A percentile compares a stretch with the other conserved stretches of the same genome.
Conservation (phyloP, 192 early-diverging fungal genomes). For the Piromyces finnis region DNA sequence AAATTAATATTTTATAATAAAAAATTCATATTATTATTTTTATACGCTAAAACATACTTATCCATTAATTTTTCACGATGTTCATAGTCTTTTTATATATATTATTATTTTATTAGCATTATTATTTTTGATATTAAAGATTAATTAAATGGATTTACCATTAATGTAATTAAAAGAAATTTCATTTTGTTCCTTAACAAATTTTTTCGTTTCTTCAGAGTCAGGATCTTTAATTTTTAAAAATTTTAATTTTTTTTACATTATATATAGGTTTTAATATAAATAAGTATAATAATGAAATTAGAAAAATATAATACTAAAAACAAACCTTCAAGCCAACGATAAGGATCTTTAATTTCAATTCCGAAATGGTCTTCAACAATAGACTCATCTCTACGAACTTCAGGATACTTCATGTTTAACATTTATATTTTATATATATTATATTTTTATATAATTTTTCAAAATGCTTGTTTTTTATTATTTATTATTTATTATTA, state of each 20-base stretch:
- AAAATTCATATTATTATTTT: too few species aligned
- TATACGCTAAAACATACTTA: not conserved
- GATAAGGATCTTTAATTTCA: slow-evolving; percentile 31
- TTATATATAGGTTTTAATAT: too few species aligned
- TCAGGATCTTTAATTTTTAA: not conserved
- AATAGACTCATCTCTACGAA: not conserved
- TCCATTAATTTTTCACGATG: slow-evolving; percentile 8
- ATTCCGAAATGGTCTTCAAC: slow-evolving; percentile 12
- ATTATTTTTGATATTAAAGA: too few species aligned
- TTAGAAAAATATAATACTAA: too few species aligned
- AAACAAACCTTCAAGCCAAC: slow-evolving; percentile 34
- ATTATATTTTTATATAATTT: too few species aligned
- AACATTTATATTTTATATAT: too few species aligned
- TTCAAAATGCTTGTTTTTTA: too few species aligned
- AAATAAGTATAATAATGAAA: too few species aligned
- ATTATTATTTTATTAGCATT: too few species aligned
- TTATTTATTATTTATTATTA: too few species aligned
- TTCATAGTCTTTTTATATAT: not conserved
- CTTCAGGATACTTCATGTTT: not conserved
- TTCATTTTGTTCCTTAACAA: slow-evolving; percentile 42
- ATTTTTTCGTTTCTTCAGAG: slow-evolving; percentile 1
- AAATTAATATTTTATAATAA: too few species aligned
- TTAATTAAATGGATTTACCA: not conserved
- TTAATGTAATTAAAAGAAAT: slow-evolving; percentile 21
- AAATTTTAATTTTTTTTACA: too few species aligned